A percentile compares a stretch with the other conserved stretches of the same genome.
These are phyloP conservation scores for Mortierella polycephala DNA, from an alignment of 371 early-diverging fungal species.

Conservation along the genomic window DNA sequence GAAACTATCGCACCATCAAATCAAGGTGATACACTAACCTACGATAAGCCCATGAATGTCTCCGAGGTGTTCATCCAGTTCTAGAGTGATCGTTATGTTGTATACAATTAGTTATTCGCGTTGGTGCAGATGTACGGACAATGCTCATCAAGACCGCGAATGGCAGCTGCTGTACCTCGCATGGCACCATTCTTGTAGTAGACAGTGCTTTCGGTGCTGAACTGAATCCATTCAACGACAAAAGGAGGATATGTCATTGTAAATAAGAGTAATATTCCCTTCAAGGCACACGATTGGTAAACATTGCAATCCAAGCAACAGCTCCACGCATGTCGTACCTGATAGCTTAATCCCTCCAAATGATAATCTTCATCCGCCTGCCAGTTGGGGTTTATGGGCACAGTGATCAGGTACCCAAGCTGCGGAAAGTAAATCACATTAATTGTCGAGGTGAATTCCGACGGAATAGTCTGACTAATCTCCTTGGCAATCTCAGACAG, in stretches of 20 bases:
- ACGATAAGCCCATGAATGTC: conserved; percentile 83
- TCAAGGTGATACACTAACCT: conserved; percentile 44
- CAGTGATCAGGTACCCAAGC: conserved; percentile 80
- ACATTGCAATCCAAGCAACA: not conserved
- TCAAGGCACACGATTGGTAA: no score
- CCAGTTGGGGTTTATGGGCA: conserved; percentile 65
- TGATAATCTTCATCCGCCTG: conserved; percentile 56
- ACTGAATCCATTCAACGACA: conserved; percentile 55
- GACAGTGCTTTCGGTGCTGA: conserved; percentile 71
- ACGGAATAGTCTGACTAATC: conserved; percentile 63
- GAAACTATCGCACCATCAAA: not conserved
- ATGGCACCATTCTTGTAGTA: conserved; percentile 80
- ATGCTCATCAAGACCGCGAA: not conserved
- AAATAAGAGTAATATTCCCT: not conserved
- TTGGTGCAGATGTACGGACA: no score
- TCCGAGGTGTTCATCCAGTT: conserved; percentile 76
- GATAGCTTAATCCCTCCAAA: conserved; percentile 57
- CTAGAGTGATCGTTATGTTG: conserved; percentile 37
- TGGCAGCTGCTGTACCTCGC: conserved; percentile 58
- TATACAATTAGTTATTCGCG: not conserved
- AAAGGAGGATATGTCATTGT: not conserved
- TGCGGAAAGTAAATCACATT: conserved; percentile 89
- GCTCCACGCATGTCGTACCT: conserved; percentile 25
- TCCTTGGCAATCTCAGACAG: conserved; percentile 72
- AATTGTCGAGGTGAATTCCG: conserved; percentile 59